These are phyloP conservation scores for Collybiopsis luxurians DNA, from an alignment of 768 basidiomycete species.

Conservation along the genomic window DNA sequence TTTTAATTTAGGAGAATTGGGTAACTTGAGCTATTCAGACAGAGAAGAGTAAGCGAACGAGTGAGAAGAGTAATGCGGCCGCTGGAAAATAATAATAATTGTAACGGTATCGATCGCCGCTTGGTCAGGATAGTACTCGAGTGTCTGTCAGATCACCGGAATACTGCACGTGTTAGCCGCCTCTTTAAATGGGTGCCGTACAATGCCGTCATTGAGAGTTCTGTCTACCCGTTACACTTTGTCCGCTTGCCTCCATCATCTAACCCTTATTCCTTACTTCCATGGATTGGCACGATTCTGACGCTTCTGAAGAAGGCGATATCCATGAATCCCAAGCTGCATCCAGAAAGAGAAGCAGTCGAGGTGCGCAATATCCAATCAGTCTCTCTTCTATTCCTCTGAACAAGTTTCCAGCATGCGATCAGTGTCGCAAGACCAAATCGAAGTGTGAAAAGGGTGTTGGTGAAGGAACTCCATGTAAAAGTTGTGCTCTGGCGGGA, in stretches of 20 bases:
- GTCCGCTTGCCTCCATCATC: slow-evolving; percentile 18
- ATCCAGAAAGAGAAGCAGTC: slow-evolving; percentile 63
- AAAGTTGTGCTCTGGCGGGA: slow-evolving; percentile 58
- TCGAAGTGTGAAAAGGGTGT: slow-evolving; percentile 73
- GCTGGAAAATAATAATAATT: no score
- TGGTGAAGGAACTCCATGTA: slow-evolving; percentile 50
- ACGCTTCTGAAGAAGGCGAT: slow-evolving; percentile 57
- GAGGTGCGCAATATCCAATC: slow-evolving; percentile 36
- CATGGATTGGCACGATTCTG: slow-evolving; percentile 62
- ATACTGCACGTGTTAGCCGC: neutral
- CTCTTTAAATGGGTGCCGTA: neutral
- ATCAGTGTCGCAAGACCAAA: slow-evolving; percentile 86
- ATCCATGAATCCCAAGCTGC: slow-evolving; percentile 38
- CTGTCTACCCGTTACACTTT: slow-evolving; percentile 12
- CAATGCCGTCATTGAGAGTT: neutral
- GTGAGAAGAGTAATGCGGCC: no score
- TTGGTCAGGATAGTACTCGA: neutral
- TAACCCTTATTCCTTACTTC: slow-evolving; percentile 6
- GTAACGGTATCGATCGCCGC: neutral
- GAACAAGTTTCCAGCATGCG: slow-evolving; percentile 54
- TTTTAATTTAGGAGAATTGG: no score
- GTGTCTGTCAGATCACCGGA: neutral
- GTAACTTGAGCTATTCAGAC: no score
- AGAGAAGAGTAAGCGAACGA: no score
- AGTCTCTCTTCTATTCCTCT: no score